These are phyloP conservation scores for Colletotrichum kahawae DNA, from an alignment of 2,329 filamentous ascomycete genomes.

Conservation along the genomic window DNA sequence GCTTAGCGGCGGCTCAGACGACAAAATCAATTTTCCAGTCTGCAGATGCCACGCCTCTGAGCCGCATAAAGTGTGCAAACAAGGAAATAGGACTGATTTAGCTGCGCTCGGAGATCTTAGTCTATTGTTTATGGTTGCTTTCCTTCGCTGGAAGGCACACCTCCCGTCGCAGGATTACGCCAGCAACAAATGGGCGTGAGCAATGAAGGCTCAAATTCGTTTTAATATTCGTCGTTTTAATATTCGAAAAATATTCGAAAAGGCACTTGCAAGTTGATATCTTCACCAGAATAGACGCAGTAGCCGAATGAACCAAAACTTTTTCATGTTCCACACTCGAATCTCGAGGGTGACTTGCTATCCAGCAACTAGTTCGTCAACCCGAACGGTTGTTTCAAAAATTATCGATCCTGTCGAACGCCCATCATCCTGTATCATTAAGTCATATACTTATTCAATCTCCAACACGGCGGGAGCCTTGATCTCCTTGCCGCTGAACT, in stretches of 20 bases:
- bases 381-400: neutral
- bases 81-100: neutral
- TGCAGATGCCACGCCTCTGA: neutral
- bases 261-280: neutral
- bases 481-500: constrained; percentile 57
- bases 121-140: neutral
- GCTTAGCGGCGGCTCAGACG: constrained; percentile 1
- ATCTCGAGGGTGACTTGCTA: neutral
- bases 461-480: constrained; percentile 58
- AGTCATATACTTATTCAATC: constrained; percentile 37
- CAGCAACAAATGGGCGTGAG: neutral
- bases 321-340: neutral
- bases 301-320: neutral
- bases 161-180: neutral
- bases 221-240: neutral
- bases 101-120: neutral
- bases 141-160: neutral
- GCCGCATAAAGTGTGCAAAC: neutral
- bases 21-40: neutral
- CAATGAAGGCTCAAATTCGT: neutral
- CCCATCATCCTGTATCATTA: constrained; percentile 7
- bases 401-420: neutral
- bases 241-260: neutral
- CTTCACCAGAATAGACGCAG: neutral
- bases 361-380: neutral